These are phyloP conservation scores for Phaeosphaeriaceae sp. DNA, from an alignment of 2,329 filamentous ascomycete species.

Conservation along the genomic window DNA sequence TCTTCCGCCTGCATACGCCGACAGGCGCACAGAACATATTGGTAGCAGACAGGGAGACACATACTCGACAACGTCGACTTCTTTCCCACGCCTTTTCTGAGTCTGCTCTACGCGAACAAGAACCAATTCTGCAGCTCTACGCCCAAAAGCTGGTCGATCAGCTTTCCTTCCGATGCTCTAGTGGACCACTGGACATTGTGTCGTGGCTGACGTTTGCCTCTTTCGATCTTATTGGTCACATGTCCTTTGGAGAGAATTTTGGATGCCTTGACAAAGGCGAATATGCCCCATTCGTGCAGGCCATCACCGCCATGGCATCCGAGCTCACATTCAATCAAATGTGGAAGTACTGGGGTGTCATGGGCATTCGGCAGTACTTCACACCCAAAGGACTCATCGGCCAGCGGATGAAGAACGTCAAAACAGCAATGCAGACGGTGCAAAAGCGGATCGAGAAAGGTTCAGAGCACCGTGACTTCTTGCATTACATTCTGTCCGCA, in stretches of 20 bases:
- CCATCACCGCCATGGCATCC: not conserved
- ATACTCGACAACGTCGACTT: conserved; percentile 28
- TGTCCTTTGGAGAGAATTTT: not conserved
- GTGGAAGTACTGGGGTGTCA: not conserved
- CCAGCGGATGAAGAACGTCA: not conserved
- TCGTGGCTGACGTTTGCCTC: not conserved
- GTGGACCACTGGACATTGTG: not conserved
- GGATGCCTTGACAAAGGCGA: not conserved
- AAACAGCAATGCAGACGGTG: not conserved
- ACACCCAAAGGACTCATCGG: not conserved
- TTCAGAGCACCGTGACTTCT: not conserved
- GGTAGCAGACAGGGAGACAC: conserved; percentile 1
- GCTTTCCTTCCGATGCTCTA: not conserved
- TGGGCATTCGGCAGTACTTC: not conserved
- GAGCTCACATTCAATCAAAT: not conserved
- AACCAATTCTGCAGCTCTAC: conserved; percentile 34
- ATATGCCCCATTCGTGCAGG: not conserved
- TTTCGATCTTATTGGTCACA: not conserved
- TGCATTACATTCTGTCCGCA: not conserved
- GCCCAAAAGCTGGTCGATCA: not conserved
- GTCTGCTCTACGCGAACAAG: conserved; percentile 48
- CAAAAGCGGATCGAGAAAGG: not conserved
- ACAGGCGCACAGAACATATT: conserved; percentile 1
- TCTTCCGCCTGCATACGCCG: not conserved
- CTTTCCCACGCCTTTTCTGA: conserved; percentile 52